Evolutionary conservation across 257 asterid species (phyloP).

Genomic region (Solanum bukasovii): DNA sequence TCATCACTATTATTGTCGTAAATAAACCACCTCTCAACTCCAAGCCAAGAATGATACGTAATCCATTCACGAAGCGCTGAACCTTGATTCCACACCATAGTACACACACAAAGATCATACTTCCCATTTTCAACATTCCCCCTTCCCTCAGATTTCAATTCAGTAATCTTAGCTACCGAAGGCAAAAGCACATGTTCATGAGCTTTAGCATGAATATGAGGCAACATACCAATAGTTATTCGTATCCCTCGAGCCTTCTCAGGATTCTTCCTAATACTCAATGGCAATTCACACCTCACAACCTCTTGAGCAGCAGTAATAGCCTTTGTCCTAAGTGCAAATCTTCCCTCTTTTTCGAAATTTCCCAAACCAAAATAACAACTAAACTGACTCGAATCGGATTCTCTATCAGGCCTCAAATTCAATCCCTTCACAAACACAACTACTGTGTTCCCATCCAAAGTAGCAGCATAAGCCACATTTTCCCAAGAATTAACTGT

Average conservation of each 20-base stretch:
- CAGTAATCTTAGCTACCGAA: constrained; percentile 63
- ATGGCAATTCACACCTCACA: constrained; percentile 69
- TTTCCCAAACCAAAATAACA: constrained; percentile 68
- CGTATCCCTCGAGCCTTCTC: constrained; percentile 39
- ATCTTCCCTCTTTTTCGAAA: constrained; percentile 12
- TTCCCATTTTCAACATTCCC: constrained; percentile 14
- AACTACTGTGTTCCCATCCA: constrained; percentile 53
- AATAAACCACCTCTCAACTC: constrained; percentile 88
- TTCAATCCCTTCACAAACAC: constrained; percentile 94
- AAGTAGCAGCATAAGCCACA: constrained; percentile 57
- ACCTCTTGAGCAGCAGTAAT: constrained; percentile 88
- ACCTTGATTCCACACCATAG: constrained; percentile 98
- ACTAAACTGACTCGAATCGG: constrained; percentile 54
- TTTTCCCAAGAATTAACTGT: constrained; percentile 56
- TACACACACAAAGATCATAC: constrained; percentile 73
- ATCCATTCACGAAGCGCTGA: constrained; percentile 80
- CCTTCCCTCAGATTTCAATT: not conserved
- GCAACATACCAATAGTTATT: constrained; percentile 48
- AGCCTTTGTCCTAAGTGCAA: constrained; percentile 47
- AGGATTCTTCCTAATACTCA: constrained; percentile 24
- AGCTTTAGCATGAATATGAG: constrained; percentile 11
- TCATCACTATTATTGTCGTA: constrained; percentile 92
- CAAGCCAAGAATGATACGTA: constrained; percentile 75
- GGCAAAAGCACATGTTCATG: constrained; percentile 40
- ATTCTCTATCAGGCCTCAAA: constrained; percentile 53